Conservation (phyloP, 345 rosid species). For the Camelina sativa region DNA sequence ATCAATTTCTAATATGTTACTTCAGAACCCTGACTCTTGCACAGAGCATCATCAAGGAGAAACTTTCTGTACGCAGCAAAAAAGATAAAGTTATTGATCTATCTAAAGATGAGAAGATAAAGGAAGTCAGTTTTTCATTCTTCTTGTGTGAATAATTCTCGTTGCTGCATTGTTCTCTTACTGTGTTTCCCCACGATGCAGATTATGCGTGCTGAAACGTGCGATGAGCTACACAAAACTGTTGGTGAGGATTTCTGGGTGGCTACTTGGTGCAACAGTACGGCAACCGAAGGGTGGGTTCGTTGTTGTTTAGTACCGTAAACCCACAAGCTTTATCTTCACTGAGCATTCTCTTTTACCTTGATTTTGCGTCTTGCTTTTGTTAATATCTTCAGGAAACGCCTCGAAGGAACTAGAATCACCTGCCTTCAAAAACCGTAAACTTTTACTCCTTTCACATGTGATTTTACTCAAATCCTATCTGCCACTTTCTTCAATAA, state of each 20-base stretch:
- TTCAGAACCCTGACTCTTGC: conserved; percentile 77
- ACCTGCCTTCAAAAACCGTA: conserved; percentile 68
- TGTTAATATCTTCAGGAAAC: conserved; percentile 67
- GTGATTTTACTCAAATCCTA: background rate
- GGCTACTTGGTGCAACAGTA: conserved; percentile 92
- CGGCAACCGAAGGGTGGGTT: conserved; percentile 72
- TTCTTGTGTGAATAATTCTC: conserved; percentile 25
- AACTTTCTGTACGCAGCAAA: conserved; percentile 67
- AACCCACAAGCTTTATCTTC: conserved; percentile 30
- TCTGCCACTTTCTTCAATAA: conserved; percentile 1
- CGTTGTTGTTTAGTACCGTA: conserved; percentile 21
- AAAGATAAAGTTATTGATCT: conserved; percentile 63
- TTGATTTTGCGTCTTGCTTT: conserved; percentile 39
- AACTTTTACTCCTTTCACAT: conserved; percentile 6
- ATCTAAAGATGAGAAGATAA: conserved; percentile 66
- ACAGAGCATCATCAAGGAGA: conserved; percentile 76
- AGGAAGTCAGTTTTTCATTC: conserved; percentile 57
- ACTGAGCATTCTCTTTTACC: conserved; percentile 10
- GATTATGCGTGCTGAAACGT: conserved; percentile 73
- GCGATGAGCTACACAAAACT: conserved; percentile 74
- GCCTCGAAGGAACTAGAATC: conserved; percentile 94
- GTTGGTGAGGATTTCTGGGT: conserved; percentile 98
- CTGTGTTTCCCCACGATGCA: conserved; percentile 43
- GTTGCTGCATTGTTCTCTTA: conserved; percentile 24
- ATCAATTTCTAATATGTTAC: conserved; percentile 28